These are phyloP conservation scores for Ustilago hordei DNA, from an alignment of 1,284 basidiomycete genomes.

Conservation along the genomic window DNA sequence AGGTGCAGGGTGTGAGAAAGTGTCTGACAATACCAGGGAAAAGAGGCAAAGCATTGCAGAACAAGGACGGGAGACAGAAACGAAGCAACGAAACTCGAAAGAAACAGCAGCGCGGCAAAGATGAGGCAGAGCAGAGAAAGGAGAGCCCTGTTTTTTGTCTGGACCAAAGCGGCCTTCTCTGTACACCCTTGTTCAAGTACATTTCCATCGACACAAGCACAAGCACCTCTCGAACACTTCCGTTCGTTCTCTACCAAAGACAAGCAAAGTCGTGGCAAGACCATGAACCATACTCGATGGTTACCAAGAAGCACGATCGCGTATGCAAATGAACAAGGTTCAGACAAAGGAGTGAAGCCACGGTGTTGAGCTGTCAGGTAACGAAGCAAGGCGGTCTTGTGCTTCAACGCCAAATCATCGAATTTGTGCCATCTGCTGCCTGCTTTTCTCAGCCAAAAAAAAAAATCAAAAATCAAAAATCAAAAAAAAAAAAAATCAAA, in stretches of 20 bases:
- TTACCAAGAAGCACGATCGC: background rate
- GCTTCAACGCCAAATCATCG: background rate
- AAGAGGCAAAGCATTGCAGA: background rate
- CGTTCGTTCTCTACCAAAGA: too few species aligned
- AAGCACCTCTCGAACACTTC: too few species aligned
- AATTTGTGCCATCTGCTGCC: background rate
- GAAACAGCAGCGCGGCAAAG: conserved; percentile 2
- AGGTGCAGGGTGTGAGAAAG: background rate
- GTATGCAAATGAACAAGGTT: background rate
- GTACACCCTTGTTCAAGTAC: background rate
- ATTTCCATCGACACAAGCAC: background rate
- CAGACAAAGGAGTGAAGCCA: background rate
- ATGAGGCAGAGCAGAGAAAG: conserved; percentile 6
- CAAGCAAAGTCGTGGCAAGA: background rate
- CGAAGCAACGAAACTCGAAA: background rate
- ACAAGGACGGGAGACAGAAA: background rate
- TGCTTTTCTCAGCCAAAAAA: background rate
- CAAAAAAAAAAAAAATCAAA: background rate
- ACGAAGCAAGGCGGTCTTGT: conserved; percentile 10
- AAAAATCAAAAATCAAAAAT: background rate
- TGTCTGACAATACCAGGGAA: background rate
- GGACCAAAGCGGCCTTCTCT: background rate
- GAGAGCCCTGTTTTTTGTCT: background rate
- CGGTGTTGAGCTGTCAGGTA: conserved; percentile 12
- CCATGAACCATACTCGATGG: too few species aligned